Base-by-base conservation (phyloP, 768 basidiomycete species). In the Boletus tylopilopsis region DNA sequence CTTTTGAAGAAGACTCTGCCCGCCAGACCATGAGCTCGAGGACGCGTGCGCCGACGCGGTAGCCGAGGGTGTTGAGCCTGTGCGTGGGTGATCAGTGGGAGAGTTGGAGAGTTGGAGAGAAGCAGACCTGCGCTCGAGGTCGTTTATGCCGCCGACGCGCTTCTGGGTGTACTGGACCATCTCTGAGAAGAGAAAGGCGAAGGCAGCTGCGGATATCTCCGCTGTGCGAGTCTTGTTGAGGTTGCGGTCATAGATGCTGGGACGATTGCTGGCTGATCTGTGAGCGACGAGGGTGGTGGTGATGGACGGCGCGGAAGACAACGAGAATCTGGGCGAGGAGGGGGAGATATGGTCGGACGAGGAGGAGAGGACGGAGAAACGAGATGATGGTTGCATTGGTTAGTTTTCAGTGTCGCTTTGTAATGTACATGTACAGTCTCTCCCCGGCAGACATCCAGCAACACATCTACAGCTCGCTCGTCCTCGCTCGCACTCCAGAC, bases 101-200 rank as follows among this genome's bases (percentile, higher is more conserved):
- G 36, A 2, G 42, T 34, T 7, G 16, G 24, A 29, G 16, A 32
- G 35, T 19, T 2, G 33, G 38, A 39, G 16, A 25, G 12, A 49
- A 16, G 65, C 80, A 49, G 45, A 93, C 94, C 90, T 84, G 59
- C 88, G 80, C 70, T 99, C 96, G 53, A 99, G 77, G 68, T 98
- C 96, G 66, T 90, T 88, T 55, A 99, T 94, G 7, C 94, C 95
- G 59, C 81, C 82, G 44, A 97, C 95, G 45, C 93, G 82, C 62
- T 91, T 94, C 72, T 98, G 96, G 1, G 92, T 95, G 70, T 98
- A 98, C 67, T 94, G 87, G 2, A 99, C 86, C 12, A 94, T 76
- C 71, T 98, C 94, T 5, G 89, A 88, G 69, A 97, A 94, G 49
- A 98, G 76, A 64, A 96, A 98, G 0, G 87, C 78, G 64, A 91